Evolutionary conservation across 352 stramenopile species (phyloP).

Genomic region (Phytophthora fragariaefolia): DNA sequence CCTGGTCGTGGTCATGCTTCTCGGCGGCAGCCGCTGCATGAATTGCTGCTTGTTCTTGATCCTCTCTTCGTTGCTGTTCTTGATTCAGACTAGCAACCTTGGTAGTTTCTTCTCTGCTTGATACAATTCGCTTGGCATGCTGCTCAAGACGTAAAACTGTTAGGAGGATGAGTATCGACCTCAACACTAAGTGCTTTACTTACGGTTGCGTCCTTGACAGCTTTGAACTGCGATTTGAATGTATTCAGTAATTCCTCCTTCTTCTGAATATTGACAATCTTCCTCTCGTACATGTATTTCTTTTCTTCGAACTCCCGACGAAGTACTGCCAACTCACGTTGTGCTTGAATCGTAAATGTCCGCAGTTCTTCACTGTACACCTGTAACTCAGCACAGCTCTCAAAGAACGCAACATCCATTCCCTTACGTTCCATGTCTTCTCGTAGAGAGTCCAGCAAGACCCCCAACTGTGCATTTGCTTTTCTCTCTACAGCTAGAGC

Average conservation of each 20-base stretch:
- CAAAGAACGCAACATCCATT: constrained; percentile 83
- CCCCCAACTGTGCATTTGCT: constrained; percentile 49
- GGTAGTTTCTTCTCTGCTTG: neutral
- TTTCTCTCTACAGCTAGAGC: constrained; percentile 54
- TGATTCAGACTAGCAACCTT: constrained; percentile 33
- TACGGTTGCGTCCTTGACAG: constrained; percentile 46
- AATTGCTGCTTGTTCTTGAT: constrained; percentile 29
- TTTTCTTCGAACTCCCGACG: constrained; percentile 62
- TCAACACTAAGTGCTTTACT: neutral
- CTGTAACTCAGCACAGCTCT: constrained; percentile 69
- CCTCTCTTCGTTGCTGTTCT: constrained; percentile 35
- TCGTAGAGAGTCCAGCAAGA: constrained; percentile 56
- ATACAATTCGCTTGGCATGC: constrained; percentile 34
- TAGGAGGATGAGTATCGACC: neutral
- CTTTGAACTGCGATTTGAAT: constrained; percentile 75
- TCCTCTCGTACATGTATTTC: constrained; percentile 54
- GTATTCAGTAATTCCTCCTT: constrained; percentile 76
- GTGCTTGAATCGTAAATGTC: constrained; percentile 53
- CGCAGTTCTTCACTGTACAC: constrained; percentile 54
- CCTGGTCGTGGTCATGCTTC: constrained; percentile 21
- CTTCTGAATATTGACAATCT: constrained; percentile 59
- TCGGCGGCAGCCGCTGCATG: constrained; percentile 14
- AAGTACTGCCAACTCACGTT: constrained; percentile 42
- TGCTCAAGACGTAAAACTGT: constrained; percentile 8
- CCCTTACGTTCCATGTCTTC: constrained; percentile 79